Base-by-base conservation (phyloP, 768 basidiomycete genomes). In the Mycena latifolia region DNA sequence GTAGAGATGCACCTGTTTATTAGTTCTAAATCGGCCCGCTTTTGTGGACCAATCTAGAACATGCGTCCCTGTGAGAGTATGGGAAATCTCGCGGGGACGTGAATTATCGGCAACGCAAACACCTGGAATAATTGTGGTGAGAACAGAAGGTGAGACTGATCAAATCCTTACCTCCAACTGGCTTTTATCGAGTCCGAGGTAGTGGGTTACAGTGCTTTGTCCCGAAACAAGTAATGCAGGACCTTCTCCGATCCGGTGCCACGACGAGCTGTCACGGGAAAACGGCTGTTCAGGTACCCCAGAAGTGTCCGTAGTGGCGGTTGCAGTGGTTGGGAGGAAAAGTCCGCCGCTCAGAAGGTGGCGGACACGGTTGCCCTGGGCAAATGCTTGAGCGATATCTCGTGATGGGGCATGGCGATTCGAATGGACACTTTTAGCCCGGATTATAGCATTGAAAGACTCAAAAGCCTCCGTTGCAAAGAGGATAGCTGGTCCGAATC, bases 401-500 rank as follows among this genome's bases (percentile, higher is more conserved):
- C 71, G 69, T 11, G 76, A 78, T 0, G 77, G 79, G 1, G 79
- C 77, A 25, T 75, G 75, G 8, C 74, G 69, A 61, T 82, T 82
- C 9, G 73, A 75, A 55, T 80, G 76, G 7, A 81, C 64, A 60
- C 77, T 77, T 29, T 73, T 64, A 0, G 67, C 69, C 3, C 76
- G 72, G 27, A 82, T 78, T 20, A 81, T 69, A 1, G 75, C 74
- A 69, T 81, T 81, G 37, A 60, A 60, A 4, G 60, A 61, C 33
- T 61, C 60, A n/a, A 61, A 61, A 0, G 55, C 63, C 54, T 85
- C 82, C 0, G 79, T 84, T 0, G 82, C 79, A 74, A n/a, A n/a
- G n/a, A n/a, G n/a, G n/a, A n/a, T n/a, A n/a, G n/a, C n/a, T n/a
- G n/a, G n/a, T n/a, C n/a, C n/a, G n/a, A 84, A 83, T 0, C 75